phyloP scores from a whole-genome alignment of 2,329 filamentous ascomycete genomes.

The Parastagonospora nodorum region DNA sequence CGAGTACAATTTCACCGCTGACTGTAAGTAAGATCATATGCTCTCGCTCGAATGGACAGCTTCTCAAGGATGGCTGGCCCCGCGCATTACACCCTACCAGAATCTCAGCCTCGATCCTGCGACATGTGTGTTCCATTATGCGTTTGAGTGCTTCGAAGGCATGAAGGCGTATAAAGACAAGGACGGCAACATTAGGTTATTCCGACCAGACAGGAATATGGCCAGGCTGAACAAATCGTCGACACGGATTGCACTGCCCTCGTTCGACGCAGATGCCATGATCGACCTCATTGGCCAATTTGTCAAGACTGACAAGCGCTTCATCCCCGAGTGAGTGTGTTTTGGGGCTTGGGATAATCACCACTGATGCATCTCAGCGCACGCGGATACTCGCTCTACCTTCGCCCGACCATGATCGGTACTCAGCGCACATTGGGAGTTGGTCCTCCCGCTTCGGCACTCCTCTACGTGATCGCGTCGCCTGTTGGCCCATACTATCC shows the following conservation, averaged over 20 bases:
- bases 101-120: conserved; percentile 96
- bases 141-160: conserved; percentile 96
- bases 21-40: conserved; percentile 80
- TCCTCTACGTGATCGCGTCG: conserved; percentile 93
- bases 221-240: conserved; percentile 88
- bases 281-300: conserved; percentile 83
- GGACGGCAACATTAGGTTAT: conserved; percentile 77
- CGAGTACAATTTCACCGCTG: conserved; percentile 10
- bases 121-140: conserved; percentile 98
- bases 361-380: conserved; percentile 43
- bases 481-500: conserved; percentile 98
- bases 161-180: conserved; percentile 99
- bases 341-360: not conserved
- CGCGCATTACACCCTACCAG: conserved; percentile 89
- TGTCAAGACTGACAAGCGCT: conserved; percentile 79
- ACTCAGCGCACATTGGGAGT: conserved; percentile 95
- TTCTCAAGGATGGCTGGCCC: conserved; percentile 78
- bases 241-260: conserved; percentile 89
- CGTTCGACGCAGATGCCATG: conserved; percentile 74
- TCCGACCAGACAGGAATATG: conserved; percentile 97
- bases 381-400: conserved; percentile 90
- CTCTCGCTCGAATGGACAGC: conserved; percentile 92
- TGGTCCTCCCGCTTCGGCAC: conserved; percentile 84
- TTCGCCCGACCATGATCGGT: conserved; percentile 95
- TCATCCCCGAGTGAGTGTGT: conserved; percentile 74